Percentiles rank a stretch among this genome's conserved stretches.
Conservation (phyloP, 768 basidiomycete species). For the Pholiota microspora region DNA sequence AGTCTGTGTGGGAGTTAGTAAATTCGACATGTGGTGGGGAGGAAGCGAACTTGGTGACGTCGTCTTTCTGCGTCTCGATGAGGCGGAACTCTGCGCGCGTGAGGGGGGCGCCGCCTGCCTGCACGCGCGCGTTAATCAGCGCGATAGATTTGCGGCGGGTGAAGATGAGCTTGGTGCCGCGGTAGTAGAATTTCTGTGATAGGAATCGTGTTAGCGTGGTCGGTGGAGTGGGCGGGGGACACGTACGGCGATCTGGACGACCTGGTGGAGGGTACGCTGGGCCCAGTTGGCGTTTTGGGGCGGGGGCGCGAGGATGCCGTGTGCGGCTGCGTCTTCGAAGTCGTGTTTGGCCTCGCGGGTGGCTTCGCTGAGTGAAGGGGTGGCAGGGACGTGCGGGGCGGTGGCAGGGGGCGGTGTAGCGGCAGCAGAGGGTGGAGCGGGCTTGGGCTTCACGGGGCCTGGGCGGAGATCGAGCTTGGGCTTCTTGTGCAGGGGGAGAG, state of each 20-base stretch:
- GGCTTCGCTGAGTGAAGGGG: conserved; percentile 28
- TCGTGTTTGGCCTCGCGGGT: conserved; percentile 60
- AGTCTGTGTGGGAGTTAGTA: conserved; percentile 42
- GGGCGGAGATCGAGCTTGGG: conserved; percentile 61
- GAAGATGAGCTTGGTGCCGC: conserved; percentile 72
- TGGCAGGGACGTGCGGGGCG: conserved; percentile 7
- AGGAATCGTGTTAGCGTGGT: no score
- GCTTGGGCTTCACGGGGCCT: conserved; percentile 47
- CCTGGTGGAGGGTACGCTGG: conserved; percentile 47
- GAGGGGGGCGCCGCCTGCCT: conserved; percentile 57
- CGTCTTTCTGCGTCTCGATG: conserved; percentile 62
- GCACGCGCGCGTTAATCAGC: conserved; percentile 54
- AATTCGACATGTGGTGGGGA: conserved; percentile 1
- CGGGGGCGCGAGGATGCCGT: conserved; percentile 67
- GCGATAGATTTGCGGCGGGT: conserved; percentile 54
- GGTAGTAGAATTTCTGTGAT: conserved; percentile 88
- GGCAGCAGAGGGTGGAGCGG: conserved; percentile 22
- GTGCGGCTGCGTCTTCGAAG: conserved; percentile 59
- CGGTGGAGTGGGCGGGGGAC: not conserved
- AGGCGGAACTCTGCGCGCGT: conserved; percentile 71
- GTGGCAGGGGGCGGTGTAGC: conserved; percentile 18
- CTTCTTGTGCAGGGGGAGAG: conserved; percentile 35
- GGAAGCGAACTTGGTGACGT: conserved; percentile 64
- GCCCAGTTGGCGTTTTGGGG: conserved; percentile 60
- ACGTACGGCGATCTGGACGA: conserved; percentile 44